These are phyloP conservation scores for Amanita pseudoporphyria DNA, from an alignment of 768 basidiomycete species.

Conservation along the genomic window DNA sequence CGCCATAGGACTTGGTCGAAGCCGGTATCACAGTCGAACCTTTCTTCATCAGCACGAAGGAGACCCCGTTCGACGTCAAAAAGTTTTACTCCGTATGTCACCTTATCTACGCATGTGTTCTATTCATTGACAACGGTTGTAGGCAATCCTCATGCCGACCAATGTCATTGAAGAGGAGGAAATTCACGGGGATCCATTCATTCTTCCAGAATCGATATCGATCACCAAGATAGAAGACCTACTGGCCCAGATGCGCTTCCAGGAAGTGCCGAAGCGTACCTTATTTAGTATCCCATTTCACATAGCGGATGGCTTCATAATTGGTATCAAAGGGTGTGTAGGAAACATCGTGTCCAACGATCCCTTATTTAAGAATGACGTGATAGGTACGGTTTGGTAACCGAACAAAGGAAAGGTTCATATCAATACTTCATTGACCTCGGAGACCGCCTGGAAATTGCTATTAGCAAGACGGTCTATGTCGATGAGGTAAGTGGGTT, in stretches of 20 bases:
- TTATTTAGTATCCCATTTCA: conserved; percentile 76
- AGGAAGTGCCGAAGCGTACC: conserved; percentile 76
- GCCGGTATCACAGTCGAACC: conserved; percentile 75
- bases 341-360: background rate
- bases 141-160: conserved; percentile 56
- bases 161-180: conserved; percentile 47
- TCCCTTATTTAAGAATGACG: conserved; percentile 4
- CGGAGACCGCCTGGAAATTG: conserved; percentile 72
- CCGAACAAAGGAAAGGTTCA: conserved; percentile 76
- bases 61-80: conserved; percentile 57
- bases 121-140: background rate
- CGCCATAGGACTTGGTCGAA: conserved; percentile 68
- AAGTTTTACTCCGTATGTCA: conserved; percentile 71
- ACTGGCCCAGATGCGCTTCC: conserved; percentile 70
- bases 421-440: conserved; percentile 80
- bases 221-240: conserved; percentile 73
- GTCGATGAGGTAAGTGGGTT: conserved; percentile 55
- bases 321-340: conserved; percentile 75
- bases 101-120: background rate
- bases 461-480: conserved; percentile 57
- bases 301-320: conserved; percentile 61
- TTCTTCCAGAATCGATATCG: conserved; percentile 62
- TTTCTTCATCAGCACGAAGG: conserved; percentile 73
- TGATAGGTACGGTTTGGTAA: conserved; percentile 75
- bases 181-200: conserved; percentile 27